Evolutionary conservation across 169 alveolate genomes (phyloP).

Genomic region (Plasmodium coatneyi): DNA sequence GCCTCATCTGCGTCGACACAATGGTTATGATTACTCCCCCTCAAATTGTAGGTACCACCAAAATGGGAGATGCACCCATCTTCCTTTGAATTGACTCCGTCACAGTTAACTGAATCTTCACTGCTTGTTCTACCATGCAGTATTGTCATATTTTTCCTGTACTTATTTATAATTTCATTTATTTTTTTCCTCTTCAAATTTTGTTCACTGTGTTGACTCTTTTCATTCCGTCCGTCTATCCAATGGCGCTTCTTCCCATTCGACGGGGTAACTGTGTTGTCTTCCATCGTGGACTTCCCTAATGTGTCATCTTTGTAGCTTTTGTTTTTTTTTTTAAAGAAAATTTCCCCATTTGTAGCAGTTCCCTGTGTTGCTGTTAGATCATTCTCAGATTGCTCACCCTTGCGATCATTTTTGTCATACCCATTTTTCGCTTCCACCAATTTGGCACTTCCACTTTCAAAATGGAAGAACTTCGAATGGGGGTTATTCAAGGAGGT

Average conservation of each 20-base stretch:
- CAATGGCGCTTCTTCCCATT: conserved; percentile 9
- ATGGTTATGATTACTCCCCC: not conserved
- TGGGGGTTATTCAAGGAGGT: not conserved
- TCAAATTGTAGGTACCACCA: not conserved
- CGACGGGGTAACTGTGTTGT: not conserved
- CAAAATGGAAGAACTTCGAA: not conserved
- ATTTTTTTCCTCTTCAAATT: conserved; percentile 70
- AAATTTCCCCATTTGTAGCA: not conserved
- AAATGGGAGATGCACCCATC: not conserved
- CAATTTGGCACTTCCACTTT: not conserved
- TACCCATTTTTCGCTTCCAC: not conserved
- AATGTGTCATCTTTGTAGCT: not conserved
- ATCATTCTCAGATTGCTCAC: not conserved
- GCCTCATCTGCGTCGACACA: not conserved
- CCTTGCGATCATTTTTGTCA: not conserved
- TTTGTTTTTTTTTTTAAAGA: not conserved
- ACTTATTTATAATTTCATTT: conserved; percentile 72
- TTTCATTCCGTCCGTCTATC: not conserved
- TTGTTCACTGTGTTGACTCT: not conserved
- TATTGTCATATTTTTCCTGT: conserved; percentile 49
- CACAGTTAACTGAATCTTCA: not conserved
- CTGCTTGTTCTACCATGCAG: not conserved
- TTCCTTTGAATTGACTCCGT: not conserved
- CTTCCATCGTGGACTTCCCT: not conserved
- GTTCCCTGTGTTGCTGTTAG: not conserved